Evolutionary conservation across 768 basidiomycete genomes (phyloP).

Genomic region (Suillus placidus): DNA sequence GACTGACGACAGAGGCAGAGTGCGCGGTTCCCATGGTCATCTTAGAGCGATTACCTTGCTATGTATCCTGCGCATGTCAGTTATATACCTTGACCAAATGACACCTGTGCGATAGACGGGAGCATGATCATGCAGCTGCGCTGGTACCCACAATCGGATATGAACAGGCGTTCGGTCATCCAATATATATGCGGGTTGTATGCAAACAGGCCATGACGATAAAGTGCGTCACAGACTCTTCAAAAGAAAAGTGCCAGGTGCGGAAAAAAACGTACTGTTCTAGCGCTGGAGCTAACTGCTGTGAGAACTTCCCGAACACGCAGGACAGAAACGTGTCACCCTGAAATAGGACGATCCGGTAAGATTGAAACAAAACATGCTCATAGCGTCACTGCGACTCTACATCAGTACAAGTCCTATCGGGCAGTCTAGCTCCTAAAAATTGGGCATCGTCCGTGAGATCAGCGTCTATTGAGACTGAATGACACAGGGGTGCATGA

Average conservation of each 20-base stretch:
- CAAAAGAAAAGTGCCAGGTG: neutral
- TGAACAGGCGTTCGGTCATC: neutral
- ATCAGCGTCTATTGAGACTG: neutral
- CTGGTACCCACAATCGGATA: neutral
- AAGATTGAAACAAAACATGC: neutral
- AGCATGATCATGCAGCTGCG: neutral
- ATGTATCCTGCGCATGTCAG: neutral
- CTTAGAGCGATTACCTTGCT: neutral
- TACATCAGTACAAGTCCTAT: neutral
- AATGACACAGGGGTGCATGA: neutral
- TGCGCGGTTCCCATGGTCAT: neutral
- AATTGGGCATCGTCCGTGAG: neutral
- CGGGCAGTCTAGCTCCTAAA: neutral
- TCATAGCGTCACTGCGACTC: slow-evolving; percentile 1
- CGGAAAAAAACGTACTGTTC: neutral
- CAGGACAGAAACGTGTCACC: neutral
- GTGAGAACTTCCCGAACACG: neutral
- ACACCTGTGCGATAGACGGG: neutral
- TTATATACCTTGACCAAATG: neutral
- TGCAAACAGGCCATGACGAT: neutral
- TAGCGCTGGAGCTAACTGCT: neutral
- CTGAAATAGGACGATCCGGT: neutral
- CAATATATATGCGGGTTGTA: neutral
- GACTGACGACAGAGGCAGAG: too few relatives aligned
- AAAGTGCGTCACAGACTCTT: neutral